A percentile compares a stretch with the other conserved stretches of the same genome.
Conservation (phyloP, 306 rosid species). For the Vigna trinervia region DNA sequence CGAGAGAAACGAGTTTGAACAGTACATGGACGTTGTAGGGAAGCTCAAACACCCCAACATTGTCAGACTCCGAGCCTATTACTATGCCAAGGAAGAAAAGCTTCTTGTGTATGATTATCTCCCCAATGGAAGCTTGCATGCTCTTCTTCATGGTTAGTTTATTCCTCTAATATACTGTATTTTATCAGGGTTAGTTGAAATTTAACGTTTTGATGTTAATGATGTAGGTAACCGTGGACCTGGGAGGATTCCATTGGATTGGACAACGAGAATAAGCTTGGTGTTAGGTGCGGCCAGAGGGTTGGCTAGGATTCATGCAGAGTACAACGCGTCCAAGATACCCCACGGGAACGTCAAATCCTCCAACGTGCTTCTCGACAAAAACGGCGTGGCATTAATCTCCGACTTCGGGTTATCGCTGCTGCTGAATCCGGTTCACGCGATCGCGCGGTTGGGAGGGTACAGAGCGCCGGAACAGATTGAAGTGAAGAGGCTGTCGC, state of each 20-base stretch:
- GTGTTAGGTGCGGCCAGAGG: conserved; percentile 90
- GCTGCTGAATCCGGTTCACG: conserved; percentile 77
- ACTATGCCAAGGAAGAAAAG: conserved; percentile 93
- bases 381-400: conserved; percentile 82
- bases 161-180: no score
- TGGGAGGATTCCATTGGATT: conserved; percentile 93
- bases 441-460: conserved; percentile 85
- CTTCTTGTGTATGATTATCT: conserved; percentile 94
- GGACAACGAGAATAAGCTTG: conserved; percentile 97
- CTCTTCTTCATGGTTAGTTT: conserved; percentile 83
- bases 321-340: conserved; percentile 67
- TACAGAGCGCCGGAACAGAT: conserved; percentile 93
- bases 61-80: conserved; percentile 84
- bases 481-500: conserved; percentile 75
- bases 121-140: conserved; percentile 90
- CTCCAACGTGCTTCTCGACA: conserved; percentile 89
- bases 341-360: conserved; percentile 94
- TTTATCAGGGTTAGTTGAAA: neutral
- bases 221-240: conserved; percentile 83
- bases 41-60: conserved; percentile 80
- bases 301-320: conserved; percentile 78
- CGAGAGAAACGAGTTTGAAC: conserved; percentile 80
- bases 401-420: conserved; percentile 87
- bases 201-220: neutral
- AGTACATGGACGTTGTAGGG: conserved; percentile 92